Evolutionary conservation across 345 rosid genomes (phyloP).

Genomic region (Ricinus communis): DNA sequence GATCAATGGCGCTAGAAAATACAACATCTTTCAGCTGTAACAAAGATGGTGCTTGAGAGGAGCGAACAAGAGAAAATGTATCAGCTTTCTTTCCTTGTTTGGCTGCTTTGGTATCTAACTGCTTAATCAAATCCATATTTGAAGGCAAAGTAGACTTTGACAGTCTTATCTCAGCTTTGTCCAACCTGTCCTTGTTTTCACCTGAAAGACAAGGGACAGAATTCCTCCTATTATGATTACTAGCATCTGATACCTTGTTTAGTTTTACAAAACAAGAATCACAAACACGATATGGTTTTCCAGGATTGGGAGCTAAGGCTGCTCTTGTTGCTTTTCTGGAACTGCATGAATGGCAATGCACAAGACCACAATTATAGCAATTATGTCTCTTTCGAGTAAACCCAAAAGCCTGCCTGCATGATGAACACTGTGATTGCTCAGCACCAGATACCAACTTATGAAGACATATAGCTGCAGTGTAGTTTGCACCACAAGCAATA

Average conservation of each 20-base stretch:
- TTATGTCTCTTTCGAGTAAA: conserved; percentile 92
- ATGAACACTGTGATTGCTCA: conserved; percentile 89
- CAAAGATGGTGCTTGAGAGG: conserved; percentile 75
- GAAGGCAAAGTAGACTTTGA: conserved; percentile 68
- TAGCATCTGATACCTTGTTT: conserved; percentile 65
- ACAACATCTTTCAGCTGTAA: conserved; percentile 82
- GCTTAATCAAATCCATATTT: conserved; percentile 89
- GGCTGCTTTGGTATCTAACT: conserved; percentile 88
- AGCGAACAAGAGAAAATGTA: conserved; percentile 66
- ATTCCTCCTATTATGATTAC: conserved; percentile 55
- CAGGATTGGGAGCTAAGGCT: conserved; percentile 81
- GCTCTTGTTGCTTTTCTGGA: conserved; percentile 81
- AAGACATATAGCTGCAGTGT: conserved; percentile 81
- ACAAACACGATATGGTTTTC: conserved; percentile 88
- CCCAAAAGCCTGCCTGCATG: conserved; percentile 92
- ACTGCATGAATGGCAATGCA: conserved; percentile 96
- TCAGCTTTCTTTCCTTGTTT: conserved; percentile 83
- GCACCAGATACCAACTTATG: conserved; percentile 92
- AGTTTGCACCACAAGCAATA: conserved; percentile 89
- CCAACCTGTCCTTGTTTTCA: conserved; percentile 84
- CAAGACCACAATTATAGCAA: conserved; percentile 96
- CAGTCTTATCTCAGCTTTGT: conserved; percentile 77
- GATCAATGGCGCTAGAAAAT: conserved; percentile 58
- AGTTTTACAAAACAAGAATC: conserved; percentile 81
- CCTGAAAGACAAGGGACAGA: conserved; percentile 81